Conservation (phyloP, 2,329 filamentous ascomycete species). For the Trichoderma aggressivum region DNA sequence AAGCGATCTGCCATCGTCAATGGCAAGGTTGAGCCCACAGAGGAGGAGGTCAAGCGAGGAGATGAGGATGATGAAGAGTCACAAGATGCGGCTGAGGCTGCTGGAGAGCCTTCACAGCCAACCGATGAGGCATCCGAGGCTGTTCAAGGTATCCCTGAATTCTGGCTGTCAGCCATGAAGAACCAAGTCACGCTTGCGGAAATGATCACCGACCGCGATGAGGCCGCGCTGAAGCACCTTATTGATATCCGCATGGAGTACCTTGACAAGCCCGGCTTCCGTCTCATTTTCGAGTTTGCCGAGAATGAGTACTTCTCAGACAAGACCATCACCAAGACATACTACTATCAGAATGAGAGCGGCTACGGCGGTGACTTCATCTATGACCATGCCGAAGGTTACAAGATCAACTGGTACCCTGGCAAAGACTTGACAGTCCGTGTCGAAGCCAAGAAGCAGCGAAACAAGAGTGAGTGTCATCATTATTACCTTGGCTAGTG, state of each 20-base stretch:
- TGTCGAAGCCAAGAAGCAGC: slow-evolving; percentile 98
- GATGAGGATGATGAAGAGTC: slow-evolving; percentile 71
- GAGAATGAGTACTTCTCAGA: slow-evolving; percentile 97
- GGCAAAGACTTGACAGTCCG: slow-evolving; percentile 91
- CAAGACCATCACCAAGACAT: slow-evolving; percentile 96
- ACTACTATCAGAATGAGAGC: slow-evolving; percentile 98
- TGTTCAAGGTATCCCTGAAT: slow-evolving; percentile 87
- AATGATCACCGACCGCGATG: slow-evolving; percentile 97
- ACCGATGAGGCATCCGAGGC: slow-evolving; percentile 54
- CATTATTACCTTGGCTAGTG: not conserved
- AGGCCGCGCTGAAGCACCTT: slow-evolving; percentile 85
- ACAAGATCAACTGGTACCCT: slow-evolving; percentile 95
- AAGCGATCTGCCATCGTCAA: slow-evolving; percentile 93
- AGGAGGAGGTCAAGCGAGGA: slow-evolving; percentile 81
- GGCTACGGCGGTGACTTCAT: slow-evolving; percentile 99
- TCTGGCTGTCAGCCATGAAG: slow-evolving; percentile 99
- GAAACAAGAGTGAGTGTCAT: slow-evolving; percentile 79
- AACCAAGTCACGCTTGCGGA: slow-evolving; percentile 96
- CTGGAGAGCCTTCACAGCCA: slow-evolving; percentile 54
- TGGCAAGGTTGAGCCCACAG: slow-evolving; percentile 78
- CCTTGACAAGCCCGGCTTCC: slow-evolving; percentile 96
- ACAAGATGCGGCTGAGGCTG: slow-evolving; percentile 66
- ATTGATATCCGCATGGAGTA: slow-evolving; percentile 98
- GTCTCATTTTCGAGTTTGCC: slow-evolving; percentile 93
- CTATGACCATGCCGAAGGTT: slow-evolving; percentile 97